Base-by-base conservation (phyloP, 2,329 filamentous ascomycete genomes). In the Fusarium sororula region DNA sequence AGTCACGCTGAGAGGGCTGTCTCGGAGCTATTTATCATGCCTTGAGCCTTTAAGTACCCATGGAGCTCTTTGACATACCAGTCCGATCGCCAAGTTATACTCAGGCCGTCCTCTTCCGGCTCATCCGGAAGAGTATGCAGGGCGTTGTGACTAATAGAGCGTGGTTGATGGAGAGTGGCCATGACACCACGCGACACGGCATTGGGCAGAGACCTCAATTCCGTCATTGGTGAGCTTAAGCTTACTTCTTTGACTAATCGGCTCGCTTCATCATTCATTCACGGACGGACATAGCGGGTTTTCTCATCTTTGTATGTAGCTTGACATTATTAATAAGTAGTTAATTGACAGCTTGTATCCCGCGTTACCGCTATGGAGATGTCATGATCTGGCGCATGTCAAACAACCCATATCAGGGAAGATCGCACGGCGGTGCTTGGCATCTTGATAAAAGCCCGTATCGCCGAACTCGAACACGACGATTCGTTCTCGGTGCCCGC, bases 41-140 rank as follows among this genome's bases (percentile, higher is more conserved):
- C 54, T 51, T 24, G 37, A 66, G 58, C 45, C 69, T 61, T 61
- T 57, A 60, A 50, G 37, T 60, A 44, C 54, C 57, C 71, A 63
- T 63, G 35, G 32, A 68, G 30, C 41, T 65, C 47, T 41, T 28
- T 18, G 26, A 26, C 42, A 62, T 61, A 47, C 54, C 50, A 39
- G 63, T 61, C 57, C 61, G 51, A 56, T 66, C 48, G 68, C 60
- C 65, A 64, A 66, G 63, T 58, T 47, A 47, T 26, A 42, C 38
- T 30, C 63, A 58, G 62, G 72, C 54, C 35, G 62, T 59, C 56
- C 55, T 65, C 54, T 68, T 68, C 72, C 75, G 75, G 75, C 66
- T 70, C 57, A 68, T 63, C 75, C 75, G 75, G 75, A 59, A 68
- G 53, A 54, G 60, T 41, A 64, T 66, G 75, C 67, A 75, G 68